Percentiles rank a stretch among this genome's conserved stretches.
phyloP scores from a whole-genome alignment of 1,139 yeast species.

The Hanseniaspora uvarum region DNA sequence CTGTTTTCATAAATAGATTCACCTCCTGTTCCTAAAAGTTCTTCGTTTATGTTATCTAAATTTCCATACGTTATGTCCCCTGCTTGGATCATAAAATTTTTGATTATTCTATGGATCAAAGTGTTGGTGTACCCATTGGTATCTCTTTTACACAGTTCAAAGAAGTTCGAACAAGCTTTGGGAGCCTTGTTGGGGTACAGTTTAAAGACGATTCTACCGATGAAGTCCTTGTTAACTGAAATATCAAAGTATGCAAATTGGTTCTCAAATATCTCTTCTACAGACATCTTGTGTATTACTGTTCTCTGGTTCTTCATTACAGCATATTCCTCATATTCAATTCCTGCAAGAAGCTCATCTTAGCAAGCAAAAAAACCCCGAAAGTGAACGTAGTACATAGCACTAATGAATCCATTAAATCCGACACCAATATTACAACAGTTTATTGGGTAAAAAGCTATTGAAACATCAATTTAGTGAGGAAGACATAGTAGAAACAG shows the following conservation, averaged over 20 bases:
- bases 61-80: conserved; percentile 48
- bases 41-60: conserved; percentile 23
- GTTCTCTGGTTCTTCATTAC: neutral
- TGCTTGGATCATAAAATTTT: conserved; percentile 70
- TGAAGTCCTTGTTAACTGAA: conserved; percentile 36
- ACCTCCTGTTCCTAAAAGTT: conserved; percentile 46
- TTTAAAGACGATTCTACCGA: conserved; percentile 61
- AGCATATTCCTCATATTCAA: neutral
- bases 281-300: neutral
- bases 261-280: neutral
- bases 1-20: conserved; percentile 33
- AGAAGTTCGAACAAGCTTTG: conserved; percentile 45
- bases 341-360: neutral
- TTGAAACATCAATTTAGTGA: no score
- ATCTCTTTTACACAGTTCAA: conserved; percentile 37
- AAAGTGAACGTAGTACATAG: no score
- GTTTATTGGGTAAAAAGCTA: no score
- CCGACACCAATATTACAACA: neutral
- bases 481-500: no score
- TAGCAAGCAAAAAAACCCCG: neutral
- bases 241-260: conserved; percentile 49
- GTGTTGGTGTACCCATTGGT: conserved; percentile 35
- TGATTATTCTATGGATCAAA: conserved; percentile 57
- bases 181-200: conserved; percentile 48
- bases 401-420: neutral